phyloP scores from a whole-genome alignment of 2,329 filamentous ascomycete genomes.

The Trematosphaeria pertusa region DNA sequence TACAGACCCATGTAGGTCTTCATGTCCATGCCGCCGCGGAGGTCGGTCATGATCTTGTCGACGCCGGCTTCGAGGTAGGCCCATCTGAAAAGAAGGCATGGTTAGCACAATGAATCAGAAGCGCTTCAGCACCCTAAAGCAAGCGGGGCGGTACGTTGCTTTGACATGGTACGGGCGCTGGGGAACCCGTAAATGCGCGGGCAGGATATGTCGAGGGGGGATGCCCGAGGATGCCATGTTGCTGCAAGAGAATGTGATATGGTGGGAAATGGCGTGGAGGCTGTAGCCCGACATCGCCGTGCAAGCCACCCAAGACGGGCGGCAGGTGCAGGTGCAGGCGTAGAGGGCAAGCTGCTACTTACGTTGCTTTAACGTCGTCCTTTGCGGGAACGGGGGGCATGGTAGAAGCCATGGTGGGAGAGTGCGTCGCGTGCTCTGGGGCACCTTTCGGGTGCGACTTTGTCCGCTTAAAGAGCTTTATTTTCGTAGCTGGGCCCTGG shows the following conservation, averaged over 20 bases:
- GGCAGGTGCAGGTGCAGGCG: too few relatives aligned
- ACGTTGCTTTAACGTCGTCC: slow-evolving; percentile 69
- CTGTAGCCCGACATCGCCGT: too few relatives aligned
- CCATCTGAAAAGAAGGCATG: slow-evolving; percentile 74
- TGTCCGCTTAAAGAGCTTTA: slow-evolving; percentile 39
- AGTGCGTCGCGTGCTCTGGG: slow-evolving; percentile 40
- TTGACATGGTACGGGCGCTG: background rate
- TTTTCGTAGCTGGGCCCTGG: slow-evolving; percentile 20
- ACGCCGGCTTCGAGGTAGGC: slow-evolving; percentile 86
- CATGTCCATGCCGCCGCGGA: slow-evolving; percentile 94
- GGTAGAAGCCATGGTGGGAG: slow-evolving; percentile 37
- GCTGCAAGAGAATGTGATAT: too few relatives aligned
- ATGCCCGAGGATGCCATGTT: too few relatives aligned
- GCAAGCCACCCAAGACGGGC: too few relatives aligned
- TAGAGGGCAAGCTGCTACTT: slow-evolving; percentile 47
- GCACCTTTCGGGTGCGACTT: slow-evolving; percentile 44
- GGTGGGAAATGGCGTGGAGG: too few relatives aligned
- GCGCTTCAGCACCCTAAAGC: background rate
- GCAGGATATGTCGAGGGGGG: background rate
- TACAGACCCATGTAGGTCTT: slow-evolving; percentile 97
- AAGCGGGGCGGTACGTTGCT: background rate
- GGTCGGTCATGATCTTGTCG: slow-evolving; percentile 89
- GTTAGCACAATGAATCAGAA: slow-evolving; percentile 20
- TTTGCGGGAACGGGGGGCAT: slow-evolving; percentile 59
- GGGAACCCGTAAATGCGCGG: too few relatives aligned